Percentiles rank a stretch among this genome's conserved stretches.
These are phyloP conservation scores for Nothophytophthora sp. DNA, from an alignment of 352 stramenopile genomes.

Conservation along the genomic window DNA sequence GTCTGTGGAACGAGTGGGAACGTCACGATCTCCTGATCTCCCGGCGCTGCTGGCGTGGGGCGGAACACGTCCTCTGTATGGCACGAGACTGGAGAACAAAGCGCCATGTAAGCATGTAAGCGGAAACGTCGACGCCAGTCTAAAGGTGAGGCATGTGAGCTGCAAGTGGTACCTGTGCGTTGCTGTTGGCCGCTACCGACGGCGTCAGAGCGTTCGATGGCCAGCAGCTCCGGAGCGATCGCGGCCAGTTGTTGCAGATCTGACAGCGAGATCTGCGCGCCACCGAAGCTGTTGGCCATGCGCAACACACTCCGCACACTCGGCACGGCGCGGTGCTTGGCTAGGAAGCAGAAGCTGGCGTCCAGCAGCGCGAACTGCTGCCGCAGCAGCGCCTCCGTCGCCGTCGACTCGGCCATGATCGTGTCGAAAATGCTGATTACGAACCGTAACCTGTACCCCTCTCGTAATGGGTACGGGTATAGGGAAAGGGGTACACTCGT, in stretches of 20 bases:
- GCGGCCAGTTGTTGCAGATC: conserved; percentile 45
- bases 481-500: too few relatives aligned
- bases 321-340: conserved; percentile 38
- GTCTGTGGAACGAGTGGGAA: conserved; percentile 62
- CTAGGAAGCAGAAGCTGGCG: conserved; percentile 67
- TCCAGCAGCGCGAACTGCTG: conserved; percentile 70
- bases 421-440: conserved; percentile 1
- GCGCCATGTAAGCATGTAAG: background rate
- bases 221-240: conserved; percentile 51
- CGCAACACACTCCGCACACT: conserved; percentile 58
- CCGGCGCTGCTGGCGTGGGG: conserved; percentile 12
- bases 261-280: conserved; percentile 26
- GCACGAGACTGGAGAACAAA: background rate
- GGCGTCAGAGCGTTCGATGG: conserved; percentile 20
- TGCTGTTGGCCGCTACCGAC: conserved; percentile 4
- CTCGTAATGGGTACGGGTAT: too few relatives aligned
- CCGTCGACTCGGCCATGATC: conserved; percentile 1
- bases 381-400: conserved; percentile 7
- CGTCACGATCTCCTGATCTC: conserved; percentile 55
- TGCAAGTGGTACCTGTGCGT: conserved; percentile 17
- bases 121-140: background rate
- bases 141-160: conserved; percentile 19
- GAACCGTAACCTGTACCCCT: too few relatives aligned
- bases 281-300: conserved; percentile 64
- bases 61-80: conserved; percentile 46